Evolutionary conservation across 2,329 filamentous ascomycete species (phyloP).

Genomic region (Aspergillus carbonarius): DNA sequence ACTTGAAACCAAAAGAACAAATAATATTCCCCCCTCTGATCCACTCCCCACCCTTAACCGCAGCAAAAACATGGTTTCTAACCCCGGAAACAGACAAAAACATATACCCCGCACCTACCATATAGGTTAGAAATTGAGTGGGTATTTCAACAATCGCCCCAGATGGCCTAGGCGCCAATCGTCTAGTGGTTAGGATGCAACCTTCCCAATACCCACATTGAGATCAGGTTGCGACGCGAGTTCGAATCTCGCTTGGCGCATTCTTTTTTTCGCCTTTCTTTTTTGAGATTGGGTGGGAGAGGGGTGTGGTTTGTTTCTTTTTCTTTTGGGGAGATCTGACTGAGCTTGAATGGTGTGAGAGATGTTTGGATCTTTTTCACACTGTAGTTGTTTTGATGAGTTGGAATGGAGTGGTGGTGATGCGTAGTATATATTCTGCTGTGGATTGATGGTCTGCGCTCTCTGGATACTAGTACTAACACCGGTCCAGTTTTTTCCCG

Average conservation of each 20-base stretch:
- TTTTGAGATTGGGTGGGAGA: too few species aligned
- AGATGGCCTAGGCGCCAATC: slow-evolving; percentile 2
- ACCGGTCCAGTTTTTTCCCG: too few species aligned
- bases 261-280: neutral
- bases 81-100: neutral
- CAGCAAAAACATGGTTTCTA: neutral
- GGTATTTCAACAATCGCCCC: neutral
- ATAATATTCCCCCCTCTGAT: neutral
- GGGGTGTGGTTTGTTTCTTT: neutral
- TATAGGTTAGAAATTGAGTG: neutral
- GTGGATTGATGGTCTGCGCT: too few species aligned
- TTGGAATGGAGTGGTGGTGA: too few species aligned
- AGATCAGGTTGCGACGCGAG: slow-evolving; percentile 6
- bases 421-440: too few species aligned
- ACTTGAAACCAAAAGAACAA: neutral
- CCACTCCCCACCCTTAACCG: neutral
- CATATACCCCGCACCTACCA: too few species aligned
- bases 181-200: slow-evolving; percentile 10
- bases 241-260: slow-evolving; percentile 10
- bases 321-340: too few species aligned
- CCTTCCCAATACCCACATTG: slow-evolving; percentile 7
- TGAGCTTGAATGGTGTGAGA: too few species aligned
- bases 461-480: too few species aligned
- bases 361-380: too few species aligned
- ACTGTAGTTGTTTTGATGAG: too few species aligned